Base-by-base conservation (phyloP, 495 filamentous ascomycete genomes). In the Aspergillus haitiensis region DNA sequence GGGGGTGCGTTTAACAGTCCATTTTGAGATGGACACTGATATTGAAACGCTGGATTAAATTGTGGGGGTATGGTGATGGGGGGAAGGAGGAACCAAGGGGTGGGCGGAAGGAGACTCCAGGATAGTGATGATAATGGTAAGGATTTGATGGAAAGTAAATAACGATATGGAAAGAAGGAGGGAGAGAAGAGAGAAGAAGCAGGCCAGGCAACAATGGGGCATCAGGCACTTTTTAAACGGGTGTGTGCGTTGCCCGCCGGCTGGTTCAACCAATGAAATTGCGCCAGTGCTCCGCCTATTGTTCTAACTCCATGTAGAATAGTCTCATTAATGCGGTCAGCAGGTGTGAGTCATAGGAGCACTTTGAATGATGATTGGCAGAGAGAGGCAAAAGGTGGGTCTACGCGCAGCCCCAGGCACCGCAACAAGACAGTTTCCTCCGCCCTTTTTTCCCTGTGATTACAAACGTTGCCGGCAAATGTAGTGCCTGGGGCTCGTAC, bases 1-100 rank as follows among this genome's bases (percentile, higher is more conserved):
- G 63, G 60, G 68, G 70, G 68, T 62, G 69, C 64, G 70, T 66
- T 75, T 79, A 83, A 68, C 76, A 81, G 72, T 75, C 78, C 83
- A 86, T 86, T 65, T 67, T 78, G 75, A 47, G 58, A 37, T 47
- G 58, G 42, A 54, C 53, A 49, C 56, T 63, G 52, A 67, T 44
- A 42, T 1, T 52, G 64, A 67, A 61, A 56, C 34, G 18, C 27
- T 44, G 60, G 68, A 58, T 75, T 63, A 67, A 61, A 69, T 62
- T 72, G 67, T 67, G 61, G 62, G 53, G 68, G 54, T 69, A 72
- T 64, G 66, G 60, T 69, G 72, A 65, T 48, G 49, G 65, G 58
- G 39, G 12, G 35, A 13, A 32, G 9, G 10, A 52, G 8, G 18
- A 35, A 45, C 12, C 15, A 7, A 7, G 57, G 45, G 21, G 21